Evolutionary conservation across 768 basidiomycete genomes (phyloP).

Genomic region (Cystobasidium tubakii): DNA sequence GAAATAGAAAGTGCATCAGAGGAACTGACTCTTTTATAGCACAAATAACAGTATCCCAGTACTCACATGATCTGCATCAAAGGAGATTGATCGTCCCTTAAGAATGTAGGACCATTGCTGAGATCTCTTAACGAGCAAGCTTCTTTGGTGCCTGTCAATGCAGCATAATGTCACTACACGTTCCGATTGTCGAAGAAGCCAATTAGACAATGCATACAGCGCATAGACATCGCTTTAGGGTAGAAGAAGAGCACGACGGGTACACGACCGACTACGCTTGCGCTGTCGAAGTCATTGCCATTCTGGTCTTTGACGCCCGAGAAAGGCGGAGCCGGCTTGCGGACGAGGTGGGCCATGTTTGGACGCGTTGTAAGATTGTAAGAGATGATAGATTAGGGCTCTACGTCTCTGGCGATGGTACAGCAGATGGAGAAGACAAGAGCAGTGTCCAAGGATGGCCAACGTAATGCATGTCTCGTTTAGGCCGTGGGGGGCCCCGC

Average conservation of each 20-base stretch:
- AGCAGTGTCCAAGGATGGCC: no score
- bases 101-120: slow-evolving; percentile 14
- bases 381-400: no score
- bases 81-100: not conserved
- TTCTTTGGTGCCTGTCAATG: slow-evolving; percentile 37
- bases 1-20: not conserved
- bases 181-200: no score
- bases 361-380: slow-evolving; percentile 2
- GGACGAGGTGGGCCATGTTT: slow-evolving; percentile 23
- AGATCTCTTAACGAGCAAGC: slow-evolving; percentile 28
- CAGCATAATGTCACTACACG: no score
- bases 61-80: slow-evolving; percentile 13
- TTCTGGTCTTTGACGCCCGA: not conserved
- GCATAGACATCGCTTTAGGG: slow-evolving; percentile 24
- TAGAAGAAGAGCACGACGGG: slow-evolving; percentile 27
- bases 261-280: not conserved
- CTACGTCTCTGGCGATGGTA: no score
- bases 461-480: no score
- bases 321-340: slow-evolving; percentile 8
- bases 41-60: not conserved
- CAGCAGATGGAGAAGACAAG: no score
- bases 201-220: not conserved
- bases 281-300: slow-evolving; percentile 10
- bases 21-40: not conserved
- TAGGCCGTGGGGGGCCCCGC: no score